phyloP scores from a whole-genome alignment of 352 stramenopile genomes.

The Pythium coloratum region DNA sequence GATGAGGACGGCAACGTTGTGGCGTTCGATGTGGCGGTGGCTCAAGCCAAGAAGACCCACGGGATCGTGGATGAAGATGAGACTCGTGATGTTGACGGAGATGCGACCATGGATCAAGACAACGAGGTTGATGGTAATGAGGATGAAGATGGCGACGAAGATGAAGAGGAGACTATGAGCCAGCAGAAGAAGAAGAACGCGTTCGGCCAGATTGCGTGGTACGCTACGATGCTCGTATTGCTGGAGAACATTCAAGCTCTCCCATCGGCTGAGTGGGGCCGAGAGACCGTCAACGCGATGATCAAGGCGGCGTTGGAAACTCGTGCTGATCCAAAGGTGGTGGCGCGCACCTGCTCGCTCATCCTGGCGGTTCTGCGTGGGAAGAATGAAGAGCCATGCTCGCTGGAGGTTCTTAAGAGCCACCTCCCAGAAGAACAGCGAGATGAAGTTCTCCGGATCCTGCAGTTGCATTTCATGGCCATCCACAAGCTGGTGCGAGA shows the following conservation, averaged over 20 bases:
- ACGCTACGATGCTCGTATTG: constrained; percentile 6
- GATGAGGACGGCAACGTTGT: constrained; percentile 18
- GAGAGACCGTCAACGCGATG: not conserved
- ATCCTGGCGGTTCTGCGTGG: constrained; percentile 6
- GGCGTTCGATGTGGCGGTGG: constrained; percentile 13
- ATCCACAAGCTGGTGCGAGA: constrained; percentile 2
- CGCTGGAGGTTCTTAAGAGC: constrained; percentile 10
- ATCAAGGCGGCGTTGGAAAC: not conserved
- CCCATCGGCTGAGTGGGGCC: not conserved
- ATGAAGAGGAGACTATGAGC: not conserved
- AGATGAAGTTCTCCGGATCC: constrained; percentile 3
- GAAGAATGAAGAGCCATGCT: not conserved
- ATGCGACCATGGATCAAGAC: constrained; percentile 13
- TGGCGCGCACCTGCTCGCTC: constrained; percentile 9
- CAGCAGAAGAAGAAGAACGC: constrained; percentile 11
- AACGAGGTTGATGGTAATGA: not conserved
- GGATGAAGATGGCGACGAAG: constrained; percentile 8
- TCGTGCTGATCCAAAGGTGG: not conserved
- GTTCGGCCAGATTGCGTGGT: constrained; percentile 26
- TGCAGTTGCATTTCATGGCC: constrained; percentile 10
- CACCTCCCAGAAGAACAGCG: constrained; percentile 10
- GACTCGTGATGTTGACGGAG: constrained; percentile 1
- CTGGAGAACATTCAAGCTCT: constrained; percentile 7
- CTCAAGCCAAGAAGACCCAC: constrained; percentile 8
- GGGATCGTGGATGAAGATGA: not conserved